Conservation (phyloP, 1,139 yeast genomes). For the Kluyveromyces sp. region DNA sequence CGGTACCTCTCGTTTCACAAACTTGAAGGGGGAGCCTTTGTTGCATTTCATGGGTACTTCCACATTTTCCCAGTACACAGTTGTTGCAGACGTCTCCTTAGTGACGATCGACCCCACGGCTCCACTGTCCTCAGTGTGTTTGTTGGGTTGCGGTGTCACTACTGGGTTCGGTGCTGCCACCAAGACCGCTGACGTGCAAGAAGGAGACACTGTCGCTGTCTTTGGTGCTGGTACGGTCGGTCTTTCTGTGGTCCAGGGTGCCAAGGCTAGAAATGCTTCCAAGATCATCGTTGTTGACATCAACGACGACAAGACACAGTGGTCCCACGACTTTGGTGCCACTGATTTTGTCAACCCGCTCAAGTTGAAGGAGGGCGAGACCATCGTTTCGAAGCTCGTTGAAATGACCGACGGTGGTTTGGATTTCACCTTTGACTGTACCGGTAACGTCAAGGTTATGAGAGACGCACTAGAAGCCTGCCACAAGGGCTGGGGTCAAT, state of each 20-base stretch:
- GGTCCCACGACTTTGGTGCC: constrained; percentile 90
- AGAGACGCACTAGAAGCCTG: constrained; percentile 93
- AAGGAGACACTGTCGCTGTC: constrained; percentile 91
- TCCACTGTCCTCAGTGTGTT: constrained; percentile 77
- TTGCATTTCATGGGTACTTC: constrained; percentile 94
- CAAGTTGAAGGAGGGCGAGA: constrained; percentile 60
- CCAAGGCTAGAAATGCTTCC: constrained; percentile 70
- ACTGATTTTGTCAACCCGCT: constrained; percentile 89
- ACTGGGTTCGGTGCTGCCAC: constrained; percentile 98
- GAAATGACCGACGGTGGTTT: constrained; percentile 95
- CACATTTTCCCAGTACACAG: constrained; percentile 91
- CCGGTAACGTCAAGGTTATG: constrained; percentile 94
- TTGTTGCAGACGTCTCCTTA: constrained; percentile 94
- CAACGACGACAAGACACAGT: constrained; percentile 72
- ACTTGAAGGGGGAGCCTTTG: constrained; percentile 68
- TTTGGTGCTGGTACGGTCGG: constrained; percentile 99
- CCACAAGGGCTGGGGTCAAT: constrained; percentile 98
- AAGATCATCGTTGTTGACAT: constrained; percentile 83
- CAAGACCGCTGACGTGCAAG: constrained; percentile 84
- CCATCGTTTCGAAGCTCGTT: constrained; percentile 76
- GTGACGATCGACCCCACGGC: constrained; percentile 86
- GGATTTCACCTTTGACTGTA: constrained; percentile 94
- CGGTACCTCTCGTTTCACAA: constrained; percentile 76
- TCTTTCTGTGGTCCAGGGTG: constrained; percentile 92
- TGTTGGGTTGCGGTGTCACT: constrained; percentile 96